Evolutionary conservation across 768 basidiomycete species (phyloP).

Genomic region (Trametes coccinea): DNA sequence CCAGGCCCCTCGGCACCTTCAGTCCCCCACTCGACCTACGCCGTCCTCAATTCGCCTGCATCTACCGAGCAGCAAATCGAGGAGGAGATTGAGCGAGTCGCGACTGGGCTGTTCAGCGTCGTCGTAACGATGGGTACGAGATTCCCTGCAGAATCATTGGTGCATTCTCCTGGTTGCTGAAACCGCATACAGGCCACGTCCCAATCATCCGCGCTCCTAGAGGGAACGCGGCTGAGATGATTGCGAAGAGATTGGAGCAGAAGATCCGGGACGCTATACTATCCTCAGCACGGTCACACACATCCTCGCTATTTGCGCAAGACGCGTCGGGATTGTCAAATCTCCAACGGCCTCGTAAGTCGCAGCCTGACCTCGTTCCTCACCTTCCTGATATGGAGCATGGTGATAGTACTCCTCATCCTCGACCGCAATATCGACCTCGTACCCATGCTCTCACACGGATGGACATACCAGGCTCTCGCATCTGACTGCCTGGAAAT

Average conservation of each 20-base stretch:
- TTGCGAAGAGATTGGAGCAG: slow-evolving; percentile 93
- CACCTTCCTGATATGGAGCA: slow-evolving; percentile 12
- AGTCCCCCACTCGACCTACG: slow-evolving; percentile 64
- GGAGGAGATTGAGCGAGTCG: slow-evolving; percentile 88
- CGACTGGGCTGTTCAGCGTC: slow-evolving; percentile 88
- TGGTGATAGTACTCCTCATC: slow-evolving; percentile 76
- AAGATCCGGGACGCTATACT: slow-evolving; percentile 87
- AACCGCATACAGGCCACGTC: slow-evolving; percentile 64
- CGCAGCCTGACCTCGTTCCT: too few species aligned
- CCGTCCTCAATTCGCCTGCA: slow-evolving; percentile 86
- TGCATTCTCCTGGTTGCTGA: background rate
- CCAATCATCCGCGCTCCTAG: slow-evolving; percentile 93
- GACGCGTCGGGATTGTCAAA: slow-evolving; percentile 83
- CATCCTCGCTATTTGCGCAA: slow-evolving; percentile 69
- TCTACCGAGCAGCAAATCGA: slow-evolving; percentile 92
- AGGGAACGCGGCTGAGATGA: slow-evolving; percentile 98
- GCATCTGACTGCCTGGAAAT: slow-evolving; percentile 97
- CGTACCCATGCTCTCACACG: slow-evolving; percentile 90
- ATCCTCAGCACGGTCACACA: slow-evolving; percentile 63
- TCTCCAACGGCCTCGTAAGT: slow-evolving; percentile 83
- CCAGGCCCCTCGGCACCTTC: slow-evolving; percentile 36
- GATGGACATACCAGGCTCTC: slow-evolving; percentile 99
- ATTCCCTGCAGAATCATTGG: background rate
- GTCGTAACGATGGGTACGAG: slow-evolving; percentile 79
- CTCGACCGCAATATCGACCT: slow-evolving; percentile 95